Evolutionary conservation across 805 yeast genomes (phyloP), one percentile per base, ranked within the genome.

Genomic region (Starmerella khaoyaiensis): DNA sequence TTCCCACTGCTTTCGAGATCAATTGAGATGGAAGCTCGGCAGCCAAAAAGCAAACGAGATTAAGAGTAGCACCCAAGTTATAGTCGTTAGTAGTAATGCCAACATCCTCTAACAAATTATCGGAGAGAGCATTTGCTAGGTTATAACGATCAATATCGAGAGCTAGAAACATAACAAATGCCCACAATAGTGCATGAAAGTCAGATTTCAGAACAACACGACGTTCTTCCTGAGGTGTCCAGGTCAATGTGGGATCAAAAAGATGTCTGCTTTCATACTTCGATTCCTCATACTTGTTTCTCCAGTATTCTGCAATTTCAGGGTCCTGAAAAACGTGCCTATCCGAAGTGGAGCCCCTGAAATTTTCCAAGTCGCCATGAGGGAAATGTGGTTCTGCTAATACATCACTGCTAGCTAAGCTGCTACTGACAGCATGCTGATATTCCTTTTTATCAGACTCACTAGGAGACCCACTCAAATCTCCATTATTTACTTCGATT

Each of bases 1-100:
- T 71, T 9, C 84, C 84, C 17, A 76, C 40, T 32, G 63, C 65
- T 51, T 76, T 75, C 11, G 79, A 70, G 31, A 77, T 58, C 46
- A 76, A 59, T 51, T 76, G 81, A 3, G 81, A 74, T 0, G 83
- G 84, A 8, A 76, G 57, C 52, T 77, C 83, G 12, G 78, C 71
- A 14, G 60, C 52, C 36, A 76, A 56, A 50, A 77, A 76, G 28
- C 71, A 62, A 3, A 71, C 61, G 37, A 65, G 60, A 47, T 69
- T 70, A 28, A 77, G 60, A 1, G 80, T 73, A 46, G 62, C 67
- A 17, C 79, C 83, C 27, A 62, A 51, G 53, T 76, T 77, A 52
- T 66, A 74, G 40, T 76, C 70, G 47, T 71, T 59, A 11, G 78
- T 72, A 21, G 67, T 66, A 51, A 76, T 48, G 1, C 59, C 51